These are phyloP conservation scores for Hibiscus mutabilis DNA, from an alignment of 345 rosid species.

Conservation along the genomic window DNA sequence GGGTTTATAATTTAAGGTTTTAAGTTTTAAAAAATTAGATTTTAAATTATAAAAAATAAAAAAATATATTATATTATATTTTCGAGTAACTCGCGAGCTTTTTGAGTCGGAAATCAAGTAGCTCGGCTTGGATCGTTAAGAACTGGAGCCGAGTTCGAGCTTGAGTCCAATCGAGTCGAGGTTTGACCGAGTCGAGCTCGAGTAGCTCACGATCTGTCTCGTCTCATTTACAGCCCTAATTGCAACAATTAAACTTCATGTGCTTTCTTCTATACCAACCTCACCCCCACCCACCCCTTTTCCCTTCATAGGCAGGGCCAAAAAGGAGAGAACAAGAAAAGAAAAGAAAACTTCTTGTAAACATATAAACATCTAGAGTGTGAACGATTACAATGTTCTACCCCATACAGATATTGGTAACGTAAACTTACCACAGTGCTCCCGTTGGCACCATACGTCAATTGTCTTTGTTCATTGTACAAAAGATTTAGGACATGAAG, in stretches of 20 bases:
- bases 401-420: background rate
- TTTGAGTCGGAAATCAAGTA: too few species aligned
- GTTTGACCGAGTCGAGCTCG: too few species aligned
- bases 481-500: conserved; percentile 61
- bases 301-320: background rate
- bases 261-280: background rate
- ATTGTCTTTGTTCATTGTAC: conserved; percentile 46
- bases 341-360: background rate
- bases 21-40: too few species aligned
- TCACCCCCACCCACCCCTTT: background rate
- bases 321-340: background rate
- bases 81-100: too few species aligned
- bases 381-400: background rate
- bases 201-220: too few species aligned
- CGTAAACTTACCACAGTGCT: conserved; percentile 44
- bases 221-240: too few species aligned
- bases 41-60: too few species aligned
- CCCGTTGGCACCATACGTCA: conserved; percentile 66
- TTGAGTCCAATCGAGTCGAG: too few species aligned
- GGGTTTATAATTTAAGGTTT: too few species aligned
- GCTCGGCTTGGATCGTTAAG: too few species aligned
- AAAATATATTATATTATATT: too few species aligned
- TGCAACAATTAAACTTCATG: background rate
- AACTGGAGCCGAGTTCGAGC: too few species aligned
- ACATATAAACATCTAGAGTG: background rate